phyloP scores from a whole-genome alignment of 305 asterid species.

The Fraxinus angustifolia region DNA sequence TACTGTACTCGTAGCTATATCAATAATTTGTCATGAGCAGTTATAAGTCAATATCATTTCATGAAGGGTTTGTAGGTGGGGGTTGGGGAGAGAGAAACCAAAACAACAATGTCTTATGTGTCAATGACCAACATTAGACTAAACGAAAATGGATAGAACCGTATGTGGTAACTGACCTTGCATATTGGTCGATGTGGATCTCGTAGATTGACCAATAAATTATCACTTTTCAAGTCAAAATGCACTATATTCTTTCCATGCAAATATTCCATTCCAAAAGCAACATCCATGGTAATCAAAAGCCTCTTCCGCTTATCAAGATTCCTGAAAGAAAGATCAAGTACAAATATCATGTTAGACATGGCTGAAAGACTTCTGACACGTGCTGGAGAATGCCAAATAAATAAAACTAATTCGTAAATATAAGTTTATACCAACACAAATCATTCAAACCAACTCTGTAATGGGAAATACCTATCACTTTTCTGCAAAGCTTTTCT shows the following conservation, averaged over 20 bases:
- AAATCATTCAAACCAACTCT: background rate
- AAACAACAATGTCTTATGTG: background rate
- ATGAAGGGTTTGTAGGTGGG: background rate
- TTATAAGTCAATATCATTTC: background rate
- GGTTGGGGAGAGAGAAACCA: background rate
- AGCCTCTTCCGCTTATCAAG: constrained; percentile 92
- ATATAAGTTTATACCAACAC: background rate
- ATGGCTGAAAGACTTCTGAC: background rate
- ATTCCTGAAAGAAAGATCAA: constrained; percentile 40
- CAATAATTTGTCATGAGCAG: background rate
- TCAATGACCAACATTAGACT: constrained; percentile 6
- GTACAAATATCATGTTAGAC: constrained; percentile 9
- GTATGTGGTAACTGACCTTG: constrained; percentile 58
- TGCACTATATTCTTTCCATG: constrained; percentile 94
- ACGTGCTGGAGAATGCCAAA: background rate
- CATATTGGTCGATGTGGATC: constrained; percentile 99
- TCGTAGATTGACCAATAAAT: constrained; percentile 92
- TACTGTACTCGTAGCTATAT: background rate
- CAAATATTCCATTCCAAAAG: constrained; percentile 97
- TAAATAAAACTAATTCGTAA: background rate
- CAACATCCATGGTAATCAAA: constrained; percentile 88
- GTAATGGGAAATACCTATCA: constrained; percentile 46
- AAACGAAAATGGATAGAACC: background rate
- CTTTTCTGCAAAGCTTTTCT: constrained; percentile 82
- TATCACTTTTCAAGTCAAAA: constrained; percentile 96